Evolutionary conservation across 2,329 filamentous ascomycete species (phyloP), one percentile per base, ranked within the genome.

Genomic region (Beauveria australis): DNA sequence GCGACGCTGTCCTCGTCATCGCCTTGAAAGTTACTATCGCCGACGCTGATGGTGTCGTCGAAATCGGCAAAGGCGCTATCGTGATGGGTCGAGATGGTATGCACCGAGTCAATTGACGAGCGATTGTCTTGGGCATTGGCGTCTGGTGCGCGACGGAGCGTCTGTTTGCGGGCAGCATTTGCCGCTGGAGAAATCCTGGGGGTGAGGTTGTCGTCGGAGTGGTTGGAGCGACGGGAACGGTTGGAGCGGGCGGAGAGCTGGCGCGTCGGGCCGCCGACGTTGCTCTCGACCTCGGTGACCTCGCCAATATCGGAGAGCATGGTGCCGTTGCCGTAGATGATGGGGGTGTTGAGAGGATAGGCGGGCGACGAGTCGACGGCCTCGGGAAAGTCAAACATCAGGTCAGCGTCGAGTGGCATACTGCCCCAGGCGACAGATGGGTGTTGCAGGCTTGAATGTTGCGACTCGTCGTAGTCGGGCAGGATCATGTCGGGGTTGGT

Each of bases 401-500:
- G 76, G 61, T 81, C 79, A 59, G 77, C 67, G 62, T 70, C 64
- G 40, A 69, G 63, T 49, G 74, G 67, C 41, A 53, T 44, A 65
- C 76, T 77, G 64, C 79, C 79, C 82, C 81, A 83, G 72, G 79
- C 75, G 65, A 73, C 74, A n/a, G 83, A 68, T 33, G 78, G 75
- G 67, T 81, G 78, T 63, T 80, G 79, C 61, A 81, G 76, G 69
- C 75, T 74, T 68, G 78, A 69, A 71, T 83, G 75, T 70, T 80
- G 76, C 71, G 80, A 78, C 69, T 81, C 74, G 65, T 85, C 83
- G 69, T 87, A 86, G 71, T 89, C 86, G 63, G 92, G 92, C 57
- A 97, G 78, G 68, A 97, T 96, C 91, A 96, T 92, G 72, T 96
- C 92, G 57, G 92, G 91, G 73, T 96, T 95, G 60, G 91, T 95